These are phyloP conservation scores for Chenopodium suecicum DNA, from an alignment of 148 eudicot species.

Conservation along the genomic window DNA sequence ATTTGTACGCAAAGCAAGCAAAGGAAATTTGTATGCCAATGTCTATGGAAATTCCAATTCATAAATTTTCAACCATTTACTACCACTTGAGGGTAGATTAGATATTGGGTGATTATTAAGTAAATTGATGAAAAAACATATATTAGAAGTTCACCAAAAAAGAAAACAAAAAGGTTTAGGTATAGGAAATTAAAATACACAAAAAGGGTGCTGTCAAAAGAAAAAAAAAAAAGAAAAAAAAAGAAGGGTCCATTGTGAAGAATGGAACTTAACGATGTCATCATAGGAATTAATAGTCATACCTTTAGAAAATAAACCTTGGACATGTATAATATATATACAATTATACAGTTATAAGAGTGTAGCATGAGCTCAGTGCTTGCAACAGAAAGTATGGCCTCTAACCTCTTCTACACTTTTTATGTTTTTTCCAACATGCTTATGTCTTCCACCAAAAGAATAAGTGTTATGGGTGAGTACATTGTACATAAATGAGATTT, in stretches of 20 bases:
- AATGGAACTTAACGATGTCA: not conserved
- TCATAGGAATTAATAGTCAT: not conserved
- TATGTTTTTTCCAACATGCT: not conserved
- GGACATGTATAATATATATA: not conserved
- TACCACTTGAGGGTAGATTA: no score
- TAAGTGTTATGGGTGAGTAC: not conserved
- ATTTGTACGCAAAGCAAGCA: no score
- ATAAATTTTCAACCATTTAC: no score
- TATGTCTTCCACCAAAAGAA: not conserved
- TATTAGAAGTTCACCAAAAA: no score
- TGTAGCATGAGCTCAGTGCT: not conserved
- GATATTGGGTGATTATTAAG: no score
- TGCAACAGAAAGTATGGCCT: constrained; percentile 4
- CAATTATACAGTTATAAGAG: not conserved
- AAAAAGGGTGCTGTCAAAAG: not conserved
- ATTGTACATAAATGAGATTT: no score
- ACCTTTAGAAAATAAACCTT: not conserved
- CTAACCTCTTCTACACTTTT: not conserved
- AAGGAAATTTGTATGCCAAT: no score
- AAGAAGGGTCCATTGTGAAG: not conserved
- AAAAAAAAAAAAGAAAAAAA: no score
- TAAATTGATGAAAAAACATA: no score
- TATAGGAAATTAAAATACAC: not conserved
- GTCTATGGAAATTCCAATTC: no score
- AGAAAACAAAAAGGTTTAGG: no score